Evolutionary conservation across 169 alveolate species (phyloP).

Genomic region (Plasmodium inui): DNA sequence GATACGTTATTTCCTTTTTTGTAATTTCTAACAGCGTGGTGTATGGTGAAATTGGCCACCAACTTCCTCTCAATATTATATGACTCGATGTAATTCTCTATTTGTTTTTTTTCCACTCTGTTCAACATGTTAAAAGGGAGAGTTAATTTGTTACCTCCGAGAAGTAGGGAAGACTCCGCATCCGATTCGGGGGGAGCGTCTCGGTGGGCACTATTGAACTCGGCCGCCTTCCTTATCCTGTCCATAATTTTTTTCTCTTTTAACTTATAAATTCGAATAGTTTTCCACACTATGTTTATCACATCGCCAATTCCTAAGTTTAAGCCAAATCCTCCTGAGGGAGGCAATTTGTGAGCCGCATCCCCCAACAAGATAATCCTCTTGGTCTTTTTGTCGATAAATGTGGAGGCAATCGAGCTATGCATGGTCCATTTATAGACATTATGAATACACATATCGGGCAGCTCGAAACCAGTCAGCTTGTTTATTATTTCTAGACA

Average conservation of each 20-base stretch:
- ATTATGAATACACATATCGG: conserved; percentile 80
- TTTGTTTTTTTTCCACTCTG: conserved; percentile 13
- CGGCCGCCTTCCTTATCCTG: neutral
- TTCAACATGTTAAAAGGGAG: neutral
- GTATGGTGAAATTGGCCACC: conserved; percentile 64
- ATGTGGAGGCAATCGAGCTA: conserved; percentile 86
- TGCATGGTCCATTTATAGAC: conserved; percentile 86
- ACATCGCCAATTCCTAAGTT: conserved; percentile 94
- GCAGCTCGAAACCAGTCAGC: conserved; percentile 77
- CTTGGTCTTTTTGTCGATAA: conserved; percentile 77
- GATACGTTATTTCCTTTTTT: conserved; percentile 73
- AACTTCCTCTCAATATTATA: conserved; percentile 72
- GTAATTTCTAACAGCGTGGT: conserved; percentile 54
- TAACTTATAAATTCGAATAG: conserved; percentile 76
- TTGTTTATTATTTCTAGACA: conserved; percentile 79
- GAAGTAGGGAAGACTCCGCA: neutral
- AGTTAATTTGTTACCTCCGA: neutral
- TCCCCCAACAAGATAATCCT: conserved; percentile 91
- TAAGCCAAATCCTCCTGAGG: conserved; percentile 96
- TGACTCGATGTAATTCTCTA: conserved; percentile 57
- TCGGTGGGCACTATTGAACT: neutral
- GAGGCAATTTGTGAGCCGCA: conserved; percentile 94
- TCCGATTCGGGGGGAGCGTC: neutral
- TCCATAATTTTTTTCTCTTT: conserved; percentile 4
- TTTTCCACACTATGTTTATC: conserved; percentile 84